These are phyloP conservation scores for Trichophyton mentagrophytes DNA, from an alignment of 2,329 filamentous ascomycete species.

Conservation along the genomic window DNA sequence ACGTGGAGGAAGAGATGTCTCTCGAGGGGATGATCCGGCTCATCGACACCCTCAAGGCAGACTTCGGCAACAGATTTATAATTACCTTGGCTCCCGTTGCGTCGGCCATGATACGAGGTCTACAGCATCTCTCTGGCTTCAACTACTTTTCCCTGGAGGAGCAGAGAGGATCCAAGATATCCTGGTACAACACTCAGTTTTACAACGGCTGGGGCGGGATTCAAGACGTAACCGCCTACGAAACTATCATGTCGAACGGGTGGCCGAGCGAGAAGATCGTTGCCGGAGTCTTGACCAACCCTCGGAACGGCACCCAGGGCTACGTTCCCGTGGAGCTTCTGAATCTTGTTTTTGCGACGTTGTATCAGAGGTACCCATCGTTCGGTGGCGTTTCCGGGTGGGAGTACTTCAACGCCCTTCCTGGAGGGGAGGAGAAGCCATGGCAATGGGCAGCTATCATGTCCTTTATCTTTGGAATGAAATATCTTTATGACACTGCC, in stretches of 20 bases:
- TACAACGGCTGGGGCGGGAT: constrained; percentile 81
- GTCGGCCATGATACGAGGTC: constrained; percentile 50
- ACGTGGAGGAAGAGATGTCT: constrained; percentile 66
- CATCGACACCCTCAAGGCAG: constrained; percentile 50
- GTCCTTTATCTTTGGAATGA: constrained; percentile 39
- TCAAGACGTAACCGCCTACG: constrained; percentile 35
- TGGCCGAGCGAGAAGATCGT: constrained; percentile 65
- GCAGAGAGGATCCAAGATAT: constrained; percentile 51
- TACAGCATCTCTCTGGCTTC: constrained; percentile 62
- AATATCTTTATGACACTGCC: constrained; percentile 24
- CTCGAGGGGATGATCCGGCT: constrained; percentile 53
- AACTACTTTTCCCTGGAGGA: constrained; percentile 63
- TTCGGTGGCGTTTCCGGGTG: constrained; percentile 90
- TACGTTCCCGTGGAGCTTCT: constrained; percentile 50
- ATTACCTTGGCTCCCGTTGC: constrained; percentile 75
- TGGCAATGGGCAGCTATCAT: constrained; percentile 70
- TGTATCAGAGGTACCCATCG: constrained; percentile 48
- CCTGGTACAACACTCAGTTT: constrained; percentile 86
- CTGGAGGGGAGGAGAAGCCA: constrained; percentile 48
- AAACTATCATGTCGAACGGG: constrained; percentile 39
- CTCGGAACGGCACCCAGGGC: constrained; percentile 53
- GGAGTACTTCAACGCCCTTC: constrained; percentile 82
- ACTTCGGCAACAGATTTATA: constrained; percentile 46
- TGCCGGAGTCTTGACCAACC: constrained; percentile 67
- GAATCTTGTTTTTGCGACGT: constrained; percentile 42